These are phyloP conservation scores for Tricholoma hemisulphureum DNA, from an alignment of 768 basidiomycete species.

Conservation along the genomic window DNA sequence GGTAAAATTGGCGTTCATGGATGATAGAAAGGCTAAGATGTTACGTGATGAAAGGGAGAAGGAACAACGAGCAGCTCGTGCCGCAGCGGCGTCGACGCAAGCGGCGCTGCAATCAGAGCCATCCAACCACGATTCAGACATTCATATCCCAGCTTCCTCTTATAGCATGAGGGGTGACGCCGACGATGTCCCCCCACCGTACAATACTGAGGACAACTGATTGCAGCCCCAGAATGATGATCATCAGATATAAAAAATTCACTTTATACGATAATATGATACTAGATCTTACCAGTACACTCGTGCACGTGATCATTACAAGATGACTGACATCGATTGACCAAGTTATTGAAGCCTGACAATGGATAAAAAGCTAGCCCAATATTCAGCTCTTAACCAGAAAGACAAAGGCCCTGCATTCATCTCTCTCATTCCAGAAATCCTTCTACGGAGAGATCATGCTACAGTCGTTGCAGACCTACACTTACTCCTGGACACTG, in stretches of 20 bases:
- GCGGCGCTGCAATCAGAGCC: slow-evolving; percentile 9
- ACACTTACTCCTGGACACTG: slow-evolving; percentile 72
- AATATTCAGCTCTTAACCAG: slow-evolving; percentile 64
- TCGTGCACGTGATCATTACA: slow-evolving; percentile 3
- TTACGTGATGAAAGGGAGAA: slow-evolving; percentile 59
- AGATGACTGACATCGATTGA: too few relatives aligned
- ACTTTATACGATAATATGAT: too few relatives aligned
- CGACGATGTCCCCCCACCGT: slow-evolving; percentile 22
- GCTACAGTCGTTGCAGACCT: slow-evolving; percentile 52
- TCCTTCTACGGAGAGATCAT: slow-evolving; percentile 52
- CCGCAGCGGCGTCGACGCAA: slow-evolving; percentile 22
- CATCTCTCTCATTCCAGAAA: slow-evolving; percentile 63
- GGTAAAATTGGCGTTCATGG: slow-evolving; percentile 79
- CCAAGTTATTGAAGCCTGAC: background rate
- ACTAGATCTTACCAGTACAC: too few relatives aligned
- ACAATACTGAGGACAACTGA: slow-evolving; percentile 12
- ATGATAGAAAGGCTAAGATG: slow-evolving; percentile 65
- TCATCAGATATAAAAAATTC: too few relatives aligned
- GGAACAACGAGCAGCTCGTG: slow-evolving; percentile 44
- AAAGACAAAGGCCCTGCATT: slow-evolving; percentile 85
- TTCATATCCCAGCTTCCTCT: slow-evolving; percentile 43
- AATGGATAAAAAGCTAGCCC: slow-evolving; percentile 69
- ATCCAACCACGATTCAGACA: slow-evolving; percentile 12
- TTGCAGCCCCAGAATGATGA: background rate
- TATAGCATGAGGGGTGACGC: slow-evolving; percentile 27